Base-by-base conservation (phyloP, 2,329 filamentous ascomycete genomes). In the Coniochaeta hoffmannii region DNA sequence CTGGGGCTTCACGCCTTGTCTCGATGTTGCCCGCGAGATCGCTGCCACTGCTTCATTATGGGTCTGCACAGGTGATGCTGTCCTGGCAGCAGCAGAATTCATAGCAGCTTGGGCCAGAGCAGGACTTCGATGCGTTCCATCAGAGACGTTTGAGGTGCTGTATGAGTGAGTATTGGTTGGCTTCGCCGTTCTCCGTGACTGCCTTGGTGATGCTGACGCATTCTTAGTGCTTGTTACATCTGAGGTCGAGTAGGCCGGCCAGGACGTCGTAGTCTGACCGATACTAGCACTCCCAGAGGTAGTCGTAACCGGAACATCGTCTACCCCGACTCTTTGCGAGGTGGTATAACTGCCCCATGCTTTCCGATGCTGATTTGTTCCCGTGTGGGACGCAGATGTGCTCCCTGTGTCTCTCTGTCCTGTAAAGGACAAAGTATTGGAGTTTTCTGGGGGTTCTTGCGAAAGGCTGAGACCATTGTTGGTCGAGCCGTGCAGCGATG, bases 21-120 rank as follows among this genome's bases (percentile, higher is more conserved):
- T 63, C 12, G 73, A 73, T 56, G 65, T 65, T 11, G 66, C 61
- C 57, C 70, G 71, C 24, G 57, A 55, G 30, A 61, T 62, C 35
- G 66, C 67, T 9, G 64, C 62, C 2, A 65, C 63, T 0, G 67
- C 57, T 41, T 65, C 70, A 59, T 59, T 67, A 59, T 63, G 72
- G 52, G 60, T 63, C 4, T 57, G 65, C 3, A 62, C 31, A 36
- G 53, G 50, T 15, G 62, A 51, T 5, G 63, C 59, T 63, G 60
- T 26, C 62, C 59, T 56, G 55, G 57, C 53, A 59, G 56, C 53
- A 60, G 59, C 55, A 64, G 61, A 30, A 62, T 17, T 54, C 28
- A 51, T 50, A 22, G 35, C 49, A 32, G 49, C 49, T 32, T 51
- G 49, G 19, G 49, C 49, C 31, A 51, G 26, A 15, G n/a, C 49